Percentiles rank a stretch among this genome's conserved stretches.
phyloP scores from a whole-genome alignment of 345 rosid genomes.

The Brassica juncea region DNA sequence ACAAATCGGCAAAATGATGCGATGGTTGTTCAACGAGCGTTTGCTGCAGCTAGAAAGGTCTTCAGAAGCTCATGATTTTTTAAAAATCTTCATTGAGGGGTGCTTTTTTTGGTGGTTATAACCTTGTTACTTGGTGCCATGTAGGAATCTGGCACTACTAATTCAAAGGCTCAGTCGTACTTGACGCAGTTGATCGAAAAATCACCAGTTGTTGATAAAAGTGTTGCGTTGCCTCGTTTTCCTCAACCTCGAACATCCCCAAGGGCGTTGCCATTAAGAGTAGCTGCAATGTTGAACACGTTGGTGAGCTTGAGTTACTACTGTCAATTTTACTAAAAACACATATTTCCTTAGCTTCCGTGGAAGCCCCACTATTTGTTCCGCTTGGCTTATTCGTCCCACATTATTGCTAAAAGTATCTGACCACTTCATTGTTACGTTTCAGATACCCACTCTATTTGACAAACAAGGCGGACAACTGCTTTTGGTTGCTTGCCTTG shows the following conservation, averaged over 20 bases:
- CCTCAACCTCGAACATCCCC: slow-evolving; percentile 67
- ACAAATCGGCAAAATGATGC: slow-evolving; percentile 83
- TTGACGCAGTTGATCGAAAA: slow-evolving; percentile 62
- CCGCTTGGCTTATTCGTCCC: background rate
- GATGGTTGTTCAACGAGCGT: slow-evolving; percentile 84
- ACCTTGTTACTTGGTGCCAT: slow-evolving; percentile 31
- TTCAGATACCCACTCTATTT: slow-evolving; percentile 83
- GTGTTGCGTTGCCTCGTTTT: slow-evolving; percentile 57
- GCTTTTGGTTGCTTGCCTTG: slow-evolving; percentile 83
- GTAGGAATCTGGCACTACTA: slow-evolving; percentile 60
- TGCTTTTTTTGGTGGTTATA: slow-evolving; percentile 19
- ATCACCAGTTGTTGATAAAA: slow-evolving; percentile 56
- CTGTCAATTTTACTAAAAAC: background rate
- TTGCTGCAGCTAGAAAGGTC: slow-evolving; percentile 72
- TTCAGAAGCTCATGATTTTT: slow-evolving; percentile 2
- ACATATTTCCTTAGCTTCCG: slow-evolving; percentile 27
- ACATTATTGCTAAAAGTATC: background rate
- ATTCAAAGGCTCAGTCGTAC: slow-evolving; percentile 63
- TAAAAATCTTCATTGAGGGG: background rate
- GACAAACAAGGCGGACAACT: slow-evolving; percentile 95
- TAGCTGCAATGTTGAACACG: slow-evolving; percentile 82
- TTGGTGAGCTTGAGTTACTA: slow-evolving; percentile 58
- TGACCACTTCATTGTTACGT: slow-evolving; percentile 27
- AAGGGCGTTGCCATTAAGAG: slow-evolving; percentile 74
- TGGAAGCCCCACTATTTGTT: slow-evolving; percentile 1